Percentiles rank a stretch among this genome's conserved stretches.
Conservation (phyloP, 352 stramenopile species). For the Pythium biforme region DNA sequence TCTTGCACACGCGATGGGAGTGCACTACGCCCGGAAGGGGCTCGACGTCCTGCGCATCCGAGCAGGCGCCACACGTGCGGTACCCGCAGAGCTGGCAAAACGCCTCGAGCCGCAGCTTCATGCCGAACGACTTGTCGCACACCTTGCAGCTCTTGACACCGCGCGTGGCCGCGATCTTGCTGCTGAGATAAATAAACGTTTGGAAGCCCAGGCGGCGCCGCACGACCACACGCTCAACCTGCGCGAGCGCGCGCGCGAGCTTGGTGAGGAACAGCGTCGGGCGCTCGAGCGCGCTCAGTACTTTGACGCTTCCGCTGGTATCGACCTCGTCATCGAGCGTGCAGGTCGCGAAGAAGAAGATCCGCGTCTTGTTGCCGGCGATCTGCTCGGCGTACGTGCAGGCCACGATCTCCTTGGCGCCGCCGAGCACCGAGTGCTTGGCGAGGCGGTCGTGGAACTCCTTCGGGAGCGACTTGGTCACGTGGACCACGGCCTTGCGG, state of each 20-base stretch:
- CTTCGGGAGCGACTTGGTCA: constrained; percentile 62
- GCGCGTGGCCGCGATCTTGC: constrained; percentile 15
- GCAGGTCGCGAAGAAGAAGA: constrained; percentile 35
- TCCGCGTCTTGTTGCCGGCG: constrained; percentile 17
- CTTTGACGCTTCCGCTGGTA: not conserved
- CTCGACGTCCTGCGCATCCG: constrained; percentile 29
- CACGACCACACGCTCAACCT: constrained; percentile 26
- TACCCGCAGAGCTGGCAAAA: constrained; percentile 43
- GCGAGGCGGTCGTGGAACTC: constrained; percentile 44
- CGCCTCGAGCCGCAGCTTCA: constrained; percentile 26
- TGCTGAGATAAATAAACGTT: constrained; percentile 31
- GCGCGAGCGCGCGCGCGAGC: constrained; percentile 18
- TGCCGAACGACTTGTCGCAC: constrained; percentile 33
- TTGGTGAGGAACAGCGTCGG: constrained; percentile 29
- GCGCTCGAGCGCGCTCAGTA: constrained; percentile 23
- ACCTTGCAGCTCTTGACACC: constrained; percentile 31
- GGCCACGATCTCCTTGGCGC: constrained; percentile 30
- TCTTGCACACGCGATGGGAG: constrained; percentile 29
- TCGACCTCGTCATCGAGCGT: constrained; percentile 28
- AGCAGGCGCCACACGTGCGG: constrained; percentile 34
- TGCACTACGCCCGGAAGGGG: constrained; percentile 19
- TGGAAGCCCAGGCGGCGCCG: constrained; percentile 36
- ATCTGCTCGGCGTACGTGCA: constrained; percentile 31
- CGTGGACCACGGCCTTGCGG: constrained; percentile 30
- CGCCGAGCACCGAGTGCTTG: constrained; percentile 35